Percentiles rank a stretch among this genome's conserved stretches.
Evolutionary conservation across 306 rosid genomes (phyloP).

Genomic region (Prunus campanulata): DNA sequence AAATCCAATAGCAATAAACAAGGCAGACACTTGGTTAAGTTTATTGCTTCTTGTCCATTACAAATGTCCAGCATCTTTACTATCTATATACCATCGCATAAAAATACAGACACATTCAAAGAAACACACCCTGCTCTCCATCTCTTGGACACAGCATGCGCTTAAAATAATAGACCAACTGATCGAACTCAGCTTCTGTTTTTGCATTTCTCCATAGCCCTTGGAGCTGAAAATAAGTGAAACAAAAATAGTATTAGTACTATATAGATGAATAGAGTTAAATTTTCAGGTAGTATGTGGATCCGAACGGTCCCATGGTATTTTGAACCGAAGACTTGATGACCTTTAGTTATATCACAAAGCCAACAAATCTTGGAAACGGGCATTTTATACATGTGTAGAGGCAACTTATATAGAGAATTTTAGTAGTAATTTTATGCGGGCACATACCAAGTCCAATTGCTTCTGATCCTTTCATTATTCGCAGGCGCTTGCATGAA

Average conservation of each 20-base stretch:
- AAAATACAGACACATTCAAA: constrained; percentile 54
- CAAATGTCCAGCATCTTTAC: constrained; percentile 41
- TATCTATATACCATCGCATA: constrained; percentile 55
- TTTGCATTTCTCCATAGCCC: constrained; percentile 99
- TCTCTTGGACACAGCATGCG: constrained; percentile 6
- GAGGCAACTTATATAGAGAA: too few relatives aligned
- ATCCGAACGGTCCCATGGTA: too few relatives aligned
- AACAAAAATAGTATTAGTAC: not conserved
- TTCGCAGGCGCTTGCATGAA: constrained; percentile 97
- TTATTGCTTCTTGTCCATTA: constrained; percentile 71
- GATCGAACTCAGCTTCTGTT: constrained; percentile 72
- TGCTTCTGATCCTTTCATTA: constrained; percentile 99
- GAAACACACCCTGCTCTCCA: constrained; percentile 28
- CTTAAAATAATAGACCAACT: not conserved
- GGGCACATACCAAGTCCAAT: constrained; percentile 86
- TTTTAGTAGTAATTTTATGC: not conserved
- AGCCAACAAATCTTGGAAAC: too few relatives aligned
- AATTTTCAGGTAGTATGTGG: too few relatives aligned
- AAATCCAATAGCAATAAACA: constrained; percentile 53
- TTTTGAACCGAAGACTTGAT: too few relatives aligned
- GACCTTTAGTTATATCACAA: too few relatives aligned
- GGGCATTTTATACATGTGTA: too few relatives aligned
- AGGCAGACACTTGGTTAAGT: constrained; percentile 60
- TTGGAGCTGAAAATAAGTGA: constrained; percentile 68
- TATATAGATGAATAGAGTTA: not conserved